These are phyloP conservation scores for Zygoascus bituminiphila DNA, from an alignment of 805 yeast genomes.

Conservation along the genomic window DNA sequence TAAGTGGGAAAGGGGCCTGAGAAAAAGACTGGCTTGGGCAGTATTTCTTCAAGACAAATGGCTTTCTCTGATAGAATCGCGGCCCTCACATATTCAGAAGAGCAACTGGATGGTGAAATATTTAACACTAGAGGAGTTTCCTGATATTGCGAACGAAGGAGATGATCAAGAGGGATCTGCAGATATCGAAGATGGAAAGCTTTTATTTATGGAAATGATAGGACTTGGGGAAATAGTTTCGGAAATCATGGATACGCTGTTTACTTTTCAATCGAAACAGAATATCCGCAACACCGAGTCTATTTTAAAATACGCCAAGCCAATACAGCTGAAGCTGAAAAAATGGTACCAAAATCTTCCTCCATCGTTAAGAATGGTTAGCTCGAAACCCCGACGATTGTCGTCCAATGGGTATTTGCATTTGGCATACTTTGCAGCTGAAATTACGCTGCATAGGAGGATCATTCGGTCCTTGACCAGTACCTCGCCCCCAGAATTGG, in stretches of 20 bases:
- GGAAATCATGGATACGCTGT: conserved; percentile 52
- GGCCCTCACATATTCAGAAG: conserved; percentile 73
- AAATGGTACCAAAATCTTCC: conserved; percentile 32
- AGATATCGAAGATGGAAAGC: conserved; percentile 13
- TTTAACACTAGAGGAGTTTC: conserved; percentile 68
- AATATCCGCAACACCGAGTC: conserved; percentile 52
- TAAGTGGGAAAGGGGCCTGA: conserved; percentile 85
- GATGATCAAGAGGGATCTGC: conserved; percentile 8
- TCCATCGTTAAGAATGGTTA: conserved; percentile 7
- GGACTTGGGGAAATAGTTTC: conserved; percentile 27
- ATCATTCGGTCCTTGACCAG: conserved; percentile 30
- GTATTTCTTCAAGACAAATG: conserved; percentile 89
- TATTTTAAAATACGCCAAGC: conserved; percentile 65
- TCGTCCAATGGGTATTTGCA: conserved; percentile 67
- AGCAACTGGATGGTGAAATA: conserved; percentile 73
- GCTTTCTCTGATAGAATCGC: conserved; percentile 70
- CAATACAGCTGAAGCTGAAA: conserved; percentile 29
- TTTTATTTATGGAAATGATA: conserved; percentile 29
- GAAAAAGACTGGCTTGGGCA: conserved; percentile 93
- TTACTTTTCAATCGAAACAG: conserved; percentile 57
- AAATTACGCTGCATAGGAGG: conserved; percentile 68
- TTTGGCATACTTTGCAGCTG: conserved; percentile 82
- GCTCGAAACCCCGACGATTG: conserved; percentile 19
- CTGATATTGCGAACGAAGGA: conserved; percentile 25
- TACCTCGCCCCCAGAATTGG: conserved; percentile 44